Conservation (phyloP, 2,329 filamentous ascomycete genomes). For the Pseudopithomyces chartarum region DNA sequence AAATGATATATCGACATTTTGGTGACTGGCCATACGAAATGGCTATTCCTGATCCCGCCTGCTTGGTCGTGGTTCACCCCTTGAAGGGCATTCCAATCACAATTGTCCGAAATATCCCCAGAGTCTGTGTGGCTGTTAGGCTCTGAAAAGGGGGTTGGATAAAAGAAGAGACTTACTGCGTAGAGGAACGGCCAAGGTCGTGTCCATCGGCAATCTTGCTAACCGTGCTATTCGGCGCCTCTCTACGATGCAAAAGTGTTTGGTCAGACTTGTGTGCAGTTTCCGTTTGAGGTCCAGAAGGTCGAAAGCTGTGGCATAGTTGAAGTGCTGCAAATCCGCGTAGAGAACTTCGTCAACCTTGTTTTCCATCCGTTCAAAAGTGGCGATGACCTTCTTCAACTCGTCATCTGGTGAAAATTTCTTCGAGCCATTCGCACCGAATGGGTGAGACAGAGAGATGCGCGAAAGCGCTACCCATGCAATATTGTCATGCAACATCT, state of each 20-base stretch:
- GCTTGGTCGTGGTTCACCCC: conserved; percentile 19
- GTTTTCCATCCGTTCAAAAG: conserved; percentile 35
- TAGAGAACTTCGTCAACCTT: conserved; percentile 31
- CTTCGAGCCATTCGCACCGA: conserved; percentile 32
- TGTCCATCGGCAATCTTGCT: conserved; percentile 28
- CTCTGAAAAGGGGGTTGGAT: neutral
- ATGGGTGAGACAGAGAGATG: conserved; percentile 41
- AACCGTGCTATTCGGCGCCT: conserved; percentile 37
- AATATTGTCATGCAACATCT: conserved; percentile 41
- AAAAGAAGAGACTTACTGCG: conserved; percentile 22
- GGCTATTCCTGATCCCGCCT: conserved; percentile 6
- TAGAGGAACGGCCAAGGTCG: conserved; percentile 19
- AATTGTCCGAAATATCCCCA: conserved; percentile 28
- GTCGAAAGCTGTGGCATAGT: conserved; percentile 36
- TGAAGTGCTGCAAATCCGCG: conserved; percentile 30
- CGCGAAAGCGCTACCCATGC: conserved; percentile 36
- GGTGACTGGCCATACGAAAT: neutral
- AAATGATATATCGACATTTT: conserved; percentile 4
- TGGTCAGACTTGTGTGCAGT: conserved; percentile 34
- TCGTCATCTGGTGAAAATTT: conserved; percentile 36
- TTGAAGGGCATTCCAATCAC: conserved; percentile 33
- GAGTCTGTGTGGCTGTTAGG: conserved; percentile 22
- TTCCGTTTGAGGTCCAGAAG: conserved; percentile 28
- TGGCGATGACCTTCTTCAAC: conserved; percentile 31
- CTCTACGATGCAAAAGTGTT: conserved; percentile 38